Base-by-base conservation (phyloP, 768 basidiomycete species). In the Tricholoma sp. region DNA sequence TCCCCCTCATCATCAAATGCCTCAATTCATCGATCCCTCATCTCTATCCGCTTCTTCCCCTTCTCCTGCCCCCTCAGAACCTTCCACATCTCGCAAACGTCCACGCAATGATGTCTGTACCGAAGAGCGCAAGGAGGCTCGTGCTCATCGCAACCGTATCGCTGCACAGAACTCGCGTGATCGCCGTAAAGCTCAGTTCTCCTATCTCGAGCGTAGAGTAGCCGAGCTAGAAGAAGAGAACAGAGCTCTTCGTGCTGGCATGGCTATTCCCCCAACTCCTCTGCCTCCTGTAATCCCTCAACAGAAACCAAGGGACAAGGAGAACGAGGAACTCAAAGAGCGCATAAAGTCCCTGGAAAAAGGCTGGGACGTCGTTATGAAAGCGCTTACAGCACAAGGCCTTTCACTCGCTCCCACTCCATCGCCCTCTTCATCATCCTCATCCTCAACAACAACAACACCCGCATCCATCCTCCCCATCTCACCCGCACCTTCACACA, bases 151-250 rank as follows among this genome's bases (percentile, higher is more conserved):
- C 55, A 96, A 96, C 72, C 83, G 93, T 51, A 91, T 95, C 69
- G 94, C 94, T 1, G 93, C 93, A 5, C 94, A 96, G 77, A 89
- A 94, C 74, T 91, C 89, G 10, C 86, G 94, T 45, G 94, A 96
- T 74, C 82, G 89, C 63, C 82, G 92, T 55, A 96, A 96, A 71
- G 87, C 86, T 13, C 91, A 95, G 60, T 92, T 88, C 67, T 54
- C 74, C 1, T 77, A 75, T 61, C 85, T 92, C 41, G 86, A 89
- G 67, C 79, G 72, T 36, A 69, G 85, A 47, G 88, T 91, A 3
- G 68, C 76, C 11, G 85, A 89, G 68, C 85, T 91, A 55, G 88
- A 91, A 74, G 86, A 86, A 55, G 93, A 95, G 77, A 95, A 96
- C 70, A 73, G 84, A 36, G 81, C 80, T 42, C 82, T 91, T 24